Evolutionary conservation across 2,329 filamentous ascomycete species (phyloP).

Genomic region (Pyrenophora graminea): DNA sequence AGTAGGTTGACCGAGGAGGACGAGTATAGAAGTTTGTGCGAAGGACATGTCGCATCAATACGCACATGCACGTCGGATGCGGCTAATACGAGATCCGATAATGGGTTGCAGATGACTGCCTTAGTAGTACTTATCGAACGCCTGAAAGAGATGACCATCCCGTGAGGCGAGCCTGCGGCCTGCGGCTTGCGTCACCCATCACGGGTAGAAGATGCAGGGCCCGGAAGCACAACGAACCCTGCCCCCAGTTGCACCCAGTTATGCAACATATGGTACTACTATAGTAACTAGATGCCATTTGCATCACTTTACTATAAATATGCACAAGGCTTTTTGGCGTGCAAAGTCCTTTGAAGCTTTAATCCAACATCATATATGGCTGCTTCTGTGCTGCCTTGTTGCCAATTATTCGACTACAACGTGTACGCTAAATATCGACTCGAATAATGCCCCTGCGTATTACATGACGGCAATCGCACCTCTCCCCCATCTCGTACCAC

Average conservation of each 20-base stretch:
- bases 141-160: not conserved
- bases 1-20: not conserved
- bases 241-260: not conserved
- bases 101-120: not conserved
- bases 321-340: too few species aligned
- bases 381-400: too few species aligned
- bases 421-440: too few species aligned
- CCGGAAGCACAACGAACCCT: not conserved
- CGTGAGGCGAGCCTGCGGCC: not conserved
- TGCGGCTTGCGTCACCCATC: conserved; percentile 10
- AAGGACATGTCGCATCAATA: not conserved
- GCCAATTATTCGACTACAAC: too few species aligned
- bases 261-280: not conserved
- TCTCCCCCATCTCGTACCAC: too few species aligned
- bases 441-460: too few species aligned
- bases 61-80: not conserved
- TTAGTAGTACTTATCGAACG: not conserved
- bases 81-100: not conserved
- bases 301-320: too few species aligned
- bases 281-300: too few species aligned
- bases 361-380: too few species aligned
- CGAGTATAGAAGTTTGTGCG: not conserved
- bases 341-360: too few species aligned
- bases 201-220: conserved; percentile 1
- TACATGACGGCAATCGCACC: too few species aligned